phyloP scores from a whole-genome alignment of 495 filamentous ascomycete species.

The Neurospora sp. region DNA sequence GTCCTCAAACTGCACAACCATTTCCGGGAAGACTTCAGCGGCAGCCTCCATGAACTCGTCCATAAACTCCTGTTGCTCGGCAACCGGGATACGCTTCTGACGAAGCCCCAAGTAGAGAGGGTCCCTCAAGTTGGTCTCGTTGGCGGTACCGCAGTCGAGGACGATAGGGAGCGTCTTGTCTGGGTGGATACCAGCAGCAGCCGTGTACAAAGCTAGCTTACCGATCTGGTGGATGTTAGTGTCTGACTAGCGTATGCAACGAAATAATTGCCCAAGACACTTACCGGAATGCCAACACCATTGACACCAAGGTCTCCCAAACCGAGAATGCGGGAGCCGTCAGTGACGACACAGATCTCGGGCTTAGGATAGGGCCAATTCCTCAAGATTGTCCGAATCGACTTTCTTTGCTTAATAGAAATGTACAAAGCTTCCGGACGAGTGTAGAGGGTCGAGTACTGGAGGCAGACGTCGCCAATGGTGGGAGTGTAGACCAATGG shows the following conservation, averaged over 20 bases:
- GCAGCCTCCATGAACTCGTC: constrained; percentile 95
- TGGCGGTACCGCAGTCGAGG: constrained; percentile 84
- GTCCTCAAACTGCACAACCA: constrained; percentile 97
- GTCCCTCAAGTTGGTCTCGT: constrained; percentile 78
- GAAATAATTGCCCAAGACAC: constrained; percentile 15
- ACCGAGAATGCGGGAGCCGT: constrained; percentile 92
- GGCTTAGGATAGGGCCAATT: constrained; percentile 85
- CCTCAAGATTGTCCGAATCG: constrained; percentile 68
- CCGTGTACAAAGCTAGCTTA: constrained; percentile 87
- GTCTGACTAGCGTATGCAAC: not conserved
- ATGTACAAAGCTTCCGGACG: constrained; percentile 91
- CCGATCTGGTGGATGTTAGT: constrained; percentile 44
- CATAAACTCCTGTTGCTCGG: constrained; percentile 86
- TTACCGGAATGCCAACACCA: constrained; percentile 95
- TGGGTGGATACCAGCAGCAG: constrained; percentile 93
- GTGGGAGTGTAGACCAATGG: constrained; percentile 96
- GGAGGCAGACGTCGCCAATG: constrained; percentile 90
- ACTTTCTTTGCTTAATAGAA: constrained; percentile 79
- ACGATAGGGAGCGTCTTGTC: constrained; percentile 85
- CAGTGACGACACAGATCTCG: constrained; percentile 94
- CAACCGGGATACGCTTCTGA: constrained; percentile 63
- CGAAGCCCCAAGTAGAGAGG: constrained; percentile 90
- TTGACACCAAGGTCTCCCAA: constrained; percentile 94
- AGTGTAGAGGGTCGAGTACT: constrained; percentile 94
- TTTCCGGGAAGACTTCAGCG: constrained; percentile 77